These are phyloP conservation scores for Blastobotrys elegans DNA, from an alignment of 1,139 yeast genomes.

Conservation along the genomic window DNA sequence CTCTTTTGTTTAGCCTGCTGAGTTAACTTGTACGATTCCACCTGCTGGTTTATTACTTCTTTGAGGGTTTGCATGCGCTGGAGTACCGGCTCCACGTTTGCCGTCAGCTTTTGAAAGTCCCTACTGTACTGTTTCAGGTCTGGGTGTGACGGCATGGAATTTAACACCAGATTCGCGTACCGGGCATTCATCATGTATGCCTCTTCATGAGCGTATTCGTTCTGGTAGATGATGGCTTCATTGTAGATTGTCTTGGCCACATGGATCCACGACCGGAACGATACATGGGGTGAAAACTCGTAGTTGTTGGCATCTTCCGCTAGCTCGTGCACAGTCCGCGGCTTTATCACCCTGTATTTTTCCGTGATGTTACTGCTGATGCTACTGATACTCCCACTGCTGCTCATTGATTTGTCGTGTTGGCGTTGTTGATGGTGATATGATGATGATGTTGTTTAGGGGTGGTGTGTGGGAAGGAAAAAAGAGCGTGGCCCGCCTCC, in stretches of 20 bases:
- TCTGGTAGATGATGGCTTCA: conserved; percentile 43
- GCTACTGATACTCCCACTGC: too few species aligned
- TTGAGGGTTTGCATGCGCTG: conserved; percentile 39
- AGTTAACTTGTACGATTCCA: conserved; percentile 25
- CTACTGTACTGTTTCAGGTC: conserved; percentile 28
- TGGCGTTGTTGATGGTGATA: too few species aligned
- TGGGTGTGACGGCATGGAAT: conserved; percentile 43
- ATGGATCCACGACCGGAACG: conserved; percentile 44
- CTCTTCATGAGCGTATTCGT: conserved; percentile 39
- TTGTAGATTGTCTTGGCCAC: conserved; percentile 38
- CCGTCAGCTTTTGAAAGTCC: conserved; percentile 25
- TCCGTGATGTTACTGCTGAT: conserved; percentile 1
- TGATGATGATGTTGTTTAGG: background rate
- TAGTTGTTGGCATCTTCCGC: conserved; percentile 41
- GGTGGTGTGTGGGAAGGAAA: background rate
- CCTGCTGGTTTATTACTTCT: conserved; percentile 32
- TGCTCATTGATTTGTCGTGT: too few species aligned
- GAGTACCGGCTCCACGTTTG: conserved; percentile 28
- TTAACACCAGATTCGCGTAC: conserved; percentile 46
- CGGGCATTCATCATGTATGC: conserved; percentile 48
- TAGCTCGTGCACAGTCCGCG: conserved; percentile 33
- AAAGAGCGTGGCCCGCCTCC: background rate
- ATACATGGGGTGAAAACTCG: conserved; percentile 40
- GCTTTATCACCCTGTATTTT: conserved; percentile 8
- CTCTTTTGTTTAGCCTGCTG: conserved; percentile 7